Evolutionary conservation across 805 yeast species (phyloP), one percentile per base, ranked within the genome.

Genomic region (Saccharomycopsis oosterbeekiorum): DNA sequence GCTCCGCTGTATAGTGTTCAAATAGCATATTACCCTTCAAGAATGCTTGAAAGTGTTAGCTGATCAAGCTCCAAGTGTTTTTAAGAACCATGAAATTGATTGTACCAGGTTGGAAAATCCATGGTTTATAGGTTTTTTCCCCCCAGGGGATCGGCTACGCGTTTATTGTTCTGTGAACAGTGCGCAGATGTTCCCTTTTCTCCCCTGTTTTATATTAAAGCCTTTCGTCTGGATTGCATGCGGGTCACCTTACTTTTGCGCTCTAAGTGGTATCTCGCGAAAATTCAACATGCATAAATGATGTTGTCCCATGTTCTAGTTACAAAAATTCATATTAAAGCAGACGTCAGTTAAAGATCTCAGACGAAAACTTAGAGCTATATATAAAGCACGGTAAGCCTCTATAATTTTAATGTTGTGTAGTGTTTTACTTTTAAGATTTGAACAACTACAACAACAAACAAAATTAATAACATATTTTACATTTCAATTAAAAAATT

Each of bases 201-300:
- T 24, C 4, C 21, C 2, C 34, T 47, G 53, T 47, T 47, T 47
- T 21, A 26, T 19, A 47, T 47, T 47, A 10, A 6, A 21, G 34
- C 53, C 53, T 47, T 24, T 26, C 3, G 34, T 12, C 1, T 47
- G 53, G 53, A 21, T 47, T 47, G 53, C 53, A 47, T 47, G 53
- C 14, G 21, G 34, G 34, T 4, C 34, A 29, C 34, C 6, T 29
- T 6, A 24, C 34, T 21, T 8, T 14, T 12, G 12, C 2, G n/a
- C 15, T 5, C 17, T 21, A 47, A 9, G 10, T 5, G 12, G 14
- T 21, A 47, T 47, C 1, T 21, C 1, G 29, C 21, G 53, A 47
- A 47, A 47, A 47, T 47, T 47, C 53, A 47, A 47, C 53, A 47
- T 47, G 53, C 53, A 47, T 47, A 26, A 47, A 47, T 21, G 21